Base-by-base conservation (phyloP, 78 protist species). In the Mantamonas sphyraenae region DNA sequence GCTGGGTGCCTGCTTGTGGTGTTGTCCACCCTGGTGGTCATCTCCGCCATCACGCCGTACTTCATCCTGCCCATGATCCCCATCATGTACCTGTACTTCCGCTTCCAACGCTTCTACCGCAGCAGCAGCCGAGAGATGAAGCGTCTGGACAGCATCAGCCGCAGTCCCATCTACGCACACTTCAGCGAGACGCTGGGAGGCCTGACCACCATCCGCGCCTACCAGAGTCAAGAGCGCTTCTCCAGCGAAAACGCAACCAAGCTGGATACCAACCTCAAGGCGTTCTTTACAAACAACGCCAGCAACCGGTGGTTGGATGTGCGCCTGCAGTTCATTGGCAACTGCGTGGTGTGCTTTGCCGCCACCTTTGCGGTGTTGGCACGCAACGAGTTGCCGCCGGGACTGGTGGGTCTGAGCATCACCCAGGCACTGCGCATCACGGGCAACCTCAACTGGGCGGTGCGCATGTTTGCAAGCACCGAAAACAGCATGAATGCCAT, bases 151-250 rank as follows among this genome's bases (percentile, higher is more conserved):
- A 47, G 16, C 16, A 19, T 47, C 12, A 20, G 90, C 26, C 68
- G 95, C 38, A 79, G 94, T 14, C 98, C 98, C 10, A 39, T 91
- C 59, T 87, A 70, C 59, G 51, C 95, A 24, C 64, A 70, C 57
- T 93, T 94, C 82, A n/a, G 81, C 5, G 93, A 86, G 34, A 78
- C 91, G 14, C 74, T 96, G 30, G 65, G 68, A 37, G 99, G 99
- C 56, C 80, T 89, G 31, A 24, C 90, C 10, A 88, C 95, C 24
- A 88, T 96, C 61, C 83, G 98, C 45, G 92, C 97, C 2, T 91
- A 75, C 61, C 55, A 53, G 30, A 59, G 34, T 9, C 42, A 31
- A 37, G 42, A 47, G 28, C 12, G 16, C 28, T 47, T 47, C 53
- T 19, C 16, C 53, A 16, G 16, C 53, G 53, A 47, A 16, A 47